Percentiles rank a stretch among this genome's conserved stretches.
Conservation (phyloP, 176 grass and related monocot species). For the Ensete ventricosum region DNA sequence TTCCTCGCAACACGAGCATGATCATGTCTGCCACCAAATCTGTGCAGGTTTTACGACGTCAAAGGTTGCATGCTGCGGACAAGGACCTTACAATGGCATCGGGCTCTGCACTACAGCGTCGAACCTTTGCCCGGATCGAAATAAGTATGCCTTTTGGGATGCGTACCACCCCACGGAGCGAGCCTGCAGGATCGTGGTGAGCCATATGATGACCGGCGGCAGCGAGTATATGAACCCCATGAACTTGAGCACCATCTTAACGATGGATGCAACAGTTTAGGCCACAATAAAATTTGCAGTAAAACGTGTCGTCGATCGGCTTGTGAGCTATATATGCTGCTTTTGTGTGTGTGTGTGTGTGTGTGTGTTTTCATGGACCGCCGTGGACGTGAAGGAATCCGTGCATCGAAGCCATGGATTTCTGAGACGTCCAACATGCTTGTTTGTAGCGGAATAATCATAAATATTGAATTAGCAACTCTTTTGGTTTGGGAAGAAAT, state of each 20-base stretch:
- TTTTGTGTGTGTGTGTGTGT: neutral
- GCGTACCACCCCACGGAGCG: slow-evolving; percentile 81
- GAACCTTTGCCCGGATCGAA: slow-evolving; percentile 60
- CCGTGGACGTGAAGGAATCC: too few species aligned
- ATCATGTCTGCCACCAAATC: neutral
- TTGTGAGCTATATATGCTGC: neutral
- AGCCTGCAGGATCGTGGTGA: slow-evolving; percentile 80
- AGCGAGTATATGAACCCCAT: slow-evolving; percentile 77
- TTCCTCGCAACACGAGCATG: neutral
- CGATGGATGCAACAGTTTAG: slow-evolving; percentile 39
- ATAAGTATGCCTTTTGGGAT: slow-evolving; percentile 82
- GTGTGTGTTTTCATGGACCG: neutral
- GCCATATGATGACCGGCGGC: slow-evolving; percentile 65
- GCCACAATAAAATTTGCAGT: neutral
- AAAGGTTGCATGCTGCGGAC: slow-evolving; percentile 89
- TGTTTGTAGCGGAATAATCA: too few species aligned
- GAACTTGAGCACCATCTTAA: slow-evolving; percentile 95
- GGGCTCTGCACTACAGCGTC: slow-evolving; percentile 68
- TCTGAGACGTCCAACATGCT: too few species aligned
- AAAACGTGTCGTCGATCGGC: too few species aligned
- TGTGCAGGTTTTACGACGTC: slow-evolving; percentile 60
- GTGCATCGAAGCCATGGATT: too few species aligned
- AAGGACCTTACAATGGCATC: slow-evolving; percentile 85
- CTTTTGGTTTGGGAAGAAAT: too few species aligned
- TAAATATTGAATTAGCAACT: too few species aligned